Evolutionary conservation across 2,329 filamentous ascomycete species (phyloP).

Genomic region (Pseudogymnoascus sp.): DNA sequence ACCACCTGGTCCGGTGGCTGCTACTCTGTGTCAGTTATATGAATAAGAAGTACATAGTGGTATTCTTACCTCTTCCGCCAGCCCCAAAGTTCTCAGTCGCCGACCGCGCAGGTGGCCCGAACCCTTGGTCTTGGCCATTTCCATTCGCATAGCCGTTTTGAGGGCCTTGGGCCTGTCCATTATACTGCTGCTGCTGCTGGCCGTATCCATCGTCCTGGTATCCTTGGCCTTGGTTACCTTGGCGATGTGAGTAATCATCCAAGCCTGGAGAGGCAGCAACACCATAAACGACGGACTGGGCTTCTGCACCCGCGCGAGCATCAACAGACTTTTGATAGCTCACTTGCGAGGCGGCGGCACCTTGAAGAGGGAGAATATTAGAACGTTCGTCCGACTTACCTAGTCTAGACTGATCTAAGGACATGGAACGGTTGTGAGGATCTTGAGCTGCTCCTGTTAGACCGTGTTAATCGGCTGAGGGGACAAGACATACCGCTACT

Average conservation of each 20-base stretch:
- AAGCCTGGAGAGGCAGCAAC: not conserved
- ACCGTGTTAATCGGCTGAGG: not conserved
- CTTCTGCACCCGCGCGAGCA: not conserved
- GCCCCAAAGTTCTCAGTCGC: not conserved
- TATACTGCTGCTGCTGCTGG: conserved; percentile 18
- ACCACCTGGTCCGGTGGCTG: conserved; percentile 30
- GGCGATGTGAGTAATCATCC: not conserved
- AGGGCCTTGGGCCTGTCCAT: conserved; percentile 11
- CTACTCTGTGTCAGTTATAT: not conserved
- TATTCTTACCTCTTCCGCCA: not conserved
- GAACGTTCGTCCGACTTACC: not conserved
- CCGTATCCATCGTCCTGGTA: conserved; percentile 23
- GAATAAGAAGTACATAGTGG: not conserved
- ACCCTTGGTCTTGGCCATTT: conserved; percentile 17
- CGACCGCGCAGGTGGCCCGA: conserved; percentile 20
- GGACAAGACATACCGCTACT: not conserved
- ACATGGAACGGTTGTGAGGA: not conserved
- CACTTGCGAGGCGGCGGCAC: not conserved
- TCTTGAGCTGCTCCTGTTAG: not conserved
- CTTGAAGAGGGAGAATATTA: not conserved
- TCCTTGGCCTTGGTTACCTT: conserved; percentile 10
- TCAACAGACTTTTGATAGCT: conserved; percentile 8
- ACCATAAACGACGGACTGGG: conserved; percentile 1
- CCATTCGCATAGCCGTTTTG: conserved; percentile 13
- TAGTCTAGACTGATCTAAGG: not conserved